Evolutionary conservation across 768 basidiomycete species (phyloP), one percentile per base, ranked within the genome.

Genomic region (Tricholoma sp.): DNA sequence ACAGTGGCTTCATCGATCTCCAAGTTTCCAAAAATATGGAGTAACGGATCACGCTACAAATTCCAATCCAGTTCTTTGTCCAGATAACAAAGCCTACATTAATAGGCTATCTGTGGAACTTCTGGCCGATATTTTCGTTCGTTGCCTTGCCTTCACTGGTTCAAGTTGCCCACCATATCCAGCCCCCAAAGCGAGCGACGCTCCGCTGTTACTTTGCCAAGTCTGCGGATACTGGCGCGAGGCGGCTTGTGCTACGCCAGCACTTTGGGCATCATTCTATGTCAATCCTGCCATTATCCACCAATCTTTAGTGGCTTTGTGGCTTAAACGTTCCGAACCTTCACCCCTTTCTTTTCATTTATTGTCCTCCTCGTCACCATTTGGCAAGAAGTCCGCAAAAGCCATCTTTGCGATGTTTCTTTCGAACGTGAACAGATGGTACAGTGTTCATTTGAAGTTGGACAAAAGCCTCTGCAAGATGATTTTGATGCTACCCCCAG

Each of bases 181-280:
- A n/a, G 31, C n/a, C 29, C 47, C 47, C 12, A 48, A 48, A 7
- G 28, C 47, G 47, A 29, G 13, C 47, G 4, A 31, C 29, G 39
- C 52, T 5, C 53, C 53, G 18, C 31, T 54, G 10, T 32, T 54
- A 39, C 31, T 54, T 11, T 54, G 53, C 53, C 53, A 54, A 32
- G 17, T 54, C n/a, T 54, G 53, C 18, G 32, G 28, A 12, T 54
- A 54, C 31, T 54, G 53, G 53, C 31, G 53, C 11, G 41, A 45
- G 9, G 41, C 45, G 7, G 53, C 53, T 8, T 6, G 44, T 20
- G 12, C 53, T 9, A 41, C 41, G 8, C 36, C 53, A 4, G 29
- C 12, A 9, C 53, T 54, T 17, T 54, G 53, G 53, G 47, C 47
- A 32, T 49, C 47, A 9, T 31, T 54, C 17, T 29, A 9, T 10